Evolutionary conservation across 2,329 filamentous ascomycete species (phyloP).

Genomic region (Pseudogymnoascus sp.): DNA sequence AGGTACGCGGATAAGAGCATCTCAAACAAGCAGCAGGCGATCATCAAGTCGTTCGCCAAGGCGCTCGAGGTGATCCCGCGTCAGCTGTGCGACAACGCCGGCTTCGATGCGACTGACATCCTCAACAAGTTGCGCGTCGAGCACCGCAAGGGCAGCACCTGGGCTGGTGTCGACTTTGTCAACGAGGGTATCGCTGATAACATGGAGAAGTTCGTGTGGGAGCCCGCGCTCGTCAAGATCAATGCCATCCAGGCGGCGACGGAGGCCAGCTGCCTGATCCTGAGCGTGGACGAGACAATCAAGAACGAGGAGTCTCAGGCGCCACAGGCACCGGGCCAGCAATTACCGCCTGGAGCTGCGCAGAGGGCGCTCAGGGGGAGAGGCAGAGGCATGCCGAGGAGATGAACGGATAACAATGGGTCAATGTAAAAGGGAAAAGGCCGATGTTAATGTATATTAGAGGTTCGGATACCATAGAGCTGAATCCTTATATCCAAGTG

Average conservation of each 20-base stretch:
- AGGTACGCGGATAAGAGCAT: slow-evolving; percentile 87
- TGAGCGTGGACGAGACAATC: slow-evolving; percentile 97
- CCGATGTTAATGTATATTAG: slow-evolving; percentile 11
- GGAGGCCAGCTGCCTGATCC: slow-evolving; percentile 88
- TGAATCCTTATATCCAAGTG: slow-evolving; percentile 9
- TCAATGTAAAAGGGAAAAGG: slow-evolving; percentile 10
- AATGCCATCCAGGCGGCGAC: slow-evolving; percentile 95
- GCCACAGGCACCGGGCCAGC: slow-evolving; percentile 70
- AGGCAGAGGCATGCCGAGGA: slow-evolving; percentile 81
- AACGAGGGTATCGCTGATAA: slow-evolving; percentile 91
- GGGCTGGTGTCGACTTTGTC: slow-evolving; percentile 93
- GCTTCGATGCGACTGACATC: slow-evolving; percentile 96
- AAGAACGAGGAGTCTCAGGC: slow-evolving; percentile 88
- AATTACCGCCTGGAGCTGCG: slow-evolving; percentile 70
- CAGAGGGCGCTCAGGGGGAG: slow-evolving; percentile 78
- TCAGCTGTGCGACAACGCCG: slow-evolving; percentile 96
- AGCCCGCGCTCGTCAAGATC: slow-evolving; percentile 89
- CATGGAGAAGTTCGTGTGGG: slow-evolving; percentile 94
- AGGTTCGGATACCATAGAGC: slow-evolving; percentile 9
- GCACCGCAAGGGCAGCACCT: slow-evolving; percentile 84
- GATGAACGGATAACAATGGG: slow-evolving; percentile 35
- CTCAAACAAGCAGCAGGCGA: slow-evolving; percentile 87
- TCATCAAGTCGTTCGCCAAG: slow-evolving; percentile 97
- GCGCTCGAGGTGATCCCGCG: slow-evolving; percentile 93
- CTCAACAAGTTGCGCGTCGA: slow-evolving; percentile 93